These are phyloP conservation scores for Nematocida displodere DNA, from an alignment of 371 early-diverging fungal species.

Conservation along the genomic window DNA sequence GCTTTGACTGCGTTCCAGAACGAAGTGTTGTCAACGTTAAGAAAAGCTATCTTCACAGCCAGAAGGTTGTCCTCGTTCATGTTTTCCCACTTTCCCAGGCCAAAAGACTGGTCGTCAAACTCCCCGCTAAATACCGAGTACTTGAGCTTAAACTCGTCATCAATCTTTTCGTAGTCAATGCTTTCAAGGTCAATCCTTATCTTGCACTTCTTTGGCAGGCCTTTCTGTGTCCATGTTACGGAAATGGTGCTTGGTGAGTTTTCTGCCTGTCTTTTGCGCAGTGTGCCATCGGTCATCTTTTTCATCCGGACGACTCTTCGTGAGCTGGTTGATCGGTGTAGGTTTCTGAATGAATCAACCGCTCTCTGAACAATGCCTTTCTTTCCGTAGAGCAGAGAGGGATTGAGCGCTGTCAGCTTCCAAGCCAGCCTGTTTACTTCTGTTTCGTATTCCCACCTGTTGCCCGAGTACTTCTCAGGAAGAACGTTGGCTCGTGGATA, in stretches of 20 bases:
- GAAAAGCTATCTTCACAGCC: constrained; percentile 70
- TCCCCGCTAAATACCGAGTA: constrained; percentile 70
- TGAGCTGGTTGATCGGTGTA: constrained; percentile 73
- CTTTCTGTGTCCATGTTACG: constrained; percentile 66
- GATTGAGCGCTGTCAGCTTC: constrained; percentile 77
- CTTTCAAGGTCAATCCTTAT: constrained; percentile 68
- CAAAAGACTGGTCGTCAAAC: constrained; percentile 66
- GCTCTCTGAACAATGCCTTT: constrained; percentile 84
- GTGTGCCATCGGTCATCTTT: constrained; percentile 70
- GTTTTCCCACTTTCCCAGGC: constrained; percentile 67
- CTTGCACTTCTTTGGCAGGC: constrained; percentile 66
- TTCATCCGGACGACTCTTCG: constrained; percentile 75
- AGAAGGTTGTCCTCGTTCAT: constrained; percentile 70
- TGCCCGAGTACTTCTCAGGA: constrained; percentile 71
- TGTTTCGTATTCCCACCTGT: constrained; percentile 82
- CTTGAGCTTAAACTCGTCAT: constrained; percentile 66
- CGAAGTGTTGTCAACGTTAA: constrained; percentile 66
- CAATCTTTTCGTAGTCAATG: constrained; percentile 65
- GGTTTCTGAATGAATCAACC: constrained; percentile 81
- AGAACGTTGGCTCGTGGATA: constrained; percentile 75
- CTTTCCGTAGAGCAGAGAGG: constrained; percentile 72
- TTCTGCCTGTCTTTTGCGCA: constrained; percentile 65
- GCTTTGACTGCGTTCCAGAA: constrained; percentile 68
- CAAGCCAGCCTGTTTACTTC: constrained; percentile 79
- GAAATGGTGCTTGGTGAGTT: constrained; percentile 66